Conservation (phyloP, 179 eudicot genomes). For the Sideroxylon spinosum region DNA sequence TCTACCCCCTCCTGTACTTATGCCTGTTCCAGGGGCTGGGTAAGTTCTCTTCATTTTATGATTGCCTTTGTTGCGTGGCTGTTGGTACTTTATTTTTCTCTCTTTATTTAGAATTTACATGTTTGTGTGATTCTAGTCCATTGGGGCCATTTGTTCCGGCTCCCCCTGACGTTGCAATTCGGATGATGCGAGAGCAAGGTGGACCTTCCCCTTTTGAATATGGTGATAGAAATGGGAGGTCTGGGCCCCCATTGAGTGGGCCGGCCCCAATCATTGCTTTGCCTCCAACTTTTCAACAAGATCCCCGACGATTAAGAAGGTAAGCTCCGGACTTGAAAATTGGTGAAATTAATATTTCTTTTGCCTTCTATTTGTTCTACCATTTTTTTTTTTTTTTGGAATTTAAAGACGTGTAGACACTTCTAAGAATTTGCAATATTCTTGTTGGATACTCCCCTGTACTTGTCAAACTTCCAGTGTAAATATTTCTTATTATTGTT, state of each 20-base stretch:
- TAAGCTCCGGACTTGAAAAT: slow-evolving; percentile 17
- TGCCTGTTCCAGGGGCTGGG: slow-evolving; percentile 99
- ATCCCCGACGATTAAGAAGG: slow-evolving; percentile 96
- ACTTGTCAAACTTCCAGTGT: too few species aligned
- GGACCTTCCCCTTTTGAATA: slow-evolving; percentile 80
- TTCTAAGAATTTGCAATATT: too few species aligned
- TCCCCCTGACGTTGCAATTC: slow-evolving; percentile 98
- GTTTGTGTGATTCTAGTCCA: slow-evolving; percentile 54
- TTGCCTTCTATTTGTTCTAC: background rate
- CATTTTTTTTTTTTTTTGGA: too few species aligned
- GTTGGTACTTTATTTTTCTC: background rate
- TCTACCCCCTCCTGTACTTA: slow-evolving; percentile 79
- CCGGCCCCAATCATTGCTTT: slow-evolving; percentile 65
- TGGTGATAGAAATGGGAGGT: slow-evolving; percentile 67
- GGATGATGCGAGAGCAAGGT: slow-evolving; percentile 89
- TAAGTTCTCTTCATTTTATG: slow-evolving; percentile 28
- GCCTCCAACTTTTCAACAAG: slow-evolving; percentile 78
- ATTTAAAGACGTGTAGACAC: too few species aligned
- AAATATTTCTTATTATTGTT: too few species aligned
- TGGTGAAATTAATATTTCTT: background rate
- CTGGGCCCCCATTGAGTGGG: slow-evolving; percentile 46
- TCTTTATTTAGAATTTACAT: slow-evolving; percentile 9
- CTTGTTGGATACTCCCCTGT: too few species aligned
- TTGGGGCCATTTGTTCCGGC: slow-evolving; percentile 99
- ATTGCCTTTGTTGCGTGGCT: background rate